These are phyloP conservation scores for Trichoderma sp. DNA, from an alignment of 2,329 filamentous ascomycete species.

Conservation along the genomic window DNA sequence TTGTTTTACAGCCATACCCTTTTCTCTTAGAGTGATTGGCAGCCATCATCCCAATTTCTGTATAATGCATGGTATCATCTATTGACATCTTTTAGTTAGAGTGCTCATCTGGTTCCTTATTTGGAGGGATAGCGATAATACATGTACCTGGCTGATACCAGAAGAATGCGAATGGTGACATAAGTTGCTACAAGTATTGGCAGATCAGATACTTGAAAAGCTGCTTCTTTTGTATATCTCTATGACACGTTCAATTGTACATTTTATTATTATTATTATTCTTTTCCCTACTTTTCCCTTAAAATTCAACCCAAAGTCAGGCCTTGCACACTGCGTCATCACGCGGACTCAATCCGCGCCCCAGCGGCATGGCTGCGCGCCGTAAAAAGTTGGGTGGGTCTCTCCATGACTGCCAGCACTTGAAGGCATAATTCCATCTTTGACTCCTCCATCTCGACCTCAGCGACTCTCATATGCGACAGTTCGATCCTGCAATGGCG, in stretches of 20 bases:
- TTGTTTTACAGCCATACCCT: background rate
- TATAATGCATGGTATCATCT: background rate
- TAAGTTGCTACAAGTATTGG: no score
- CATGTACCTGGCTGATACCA: no score
- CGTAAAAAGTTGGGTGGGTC: conserved; percentile 22
- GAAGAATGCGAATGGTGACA: background rate
- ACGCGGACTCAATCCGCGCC: background rate
- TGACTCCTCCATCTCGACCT: background rate
- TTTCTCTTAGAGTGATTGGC: background rate
- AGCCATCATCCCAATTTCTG: background rate
- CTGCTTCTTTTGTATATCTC: background rate
- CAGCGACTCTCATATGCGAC: background rate
- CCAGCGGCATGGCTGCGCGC: conserved; percentile 12
- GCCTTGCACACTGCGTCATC: background rate
- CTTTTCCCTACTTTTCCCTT: no score
- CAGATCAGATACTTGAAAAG: background rate
- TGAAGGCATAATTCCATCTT: background rate
- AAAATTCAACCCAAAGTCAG: background rate
- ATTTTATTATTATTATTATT: no score
- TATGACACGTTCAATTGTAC: background rate
- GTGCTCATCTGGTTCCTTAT: no score
- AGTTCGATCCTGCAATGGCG: background rate
- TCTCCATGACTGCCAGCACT: background rate
- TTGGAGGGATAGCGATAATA: no score
- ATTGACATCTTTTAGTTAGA: background rate